A percentile compares a stretch with the other conserved stretches of the same genome.
These are phyloP conservation scores for Backusella tarrabulga DNA, from an alignment of 192 early-diverging fungal genomes.

Conservation along the genomic window DNA sequence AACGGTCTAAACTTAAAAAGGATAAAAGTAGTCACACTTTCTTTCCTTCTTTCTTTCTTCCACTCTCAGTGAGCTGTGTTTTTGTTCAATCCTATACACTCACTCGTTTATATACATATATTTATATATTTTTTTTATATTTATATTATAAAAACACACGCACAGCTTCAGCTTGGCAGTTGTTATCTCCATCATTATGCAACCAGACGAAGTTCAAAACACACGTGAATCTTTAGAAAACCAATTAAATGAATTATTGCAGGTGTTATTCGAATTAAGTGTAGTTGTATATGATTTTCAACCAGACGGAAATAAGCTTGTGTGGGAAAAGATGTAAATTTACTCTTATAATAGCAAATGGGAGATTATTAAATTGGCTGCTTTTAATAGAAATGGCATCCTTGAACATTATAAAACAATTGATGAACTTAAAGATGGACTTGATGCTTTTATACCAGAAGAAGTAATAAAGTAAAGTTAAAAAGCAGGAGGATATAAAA, in stretches of 20 bases:
- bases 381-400: conserved; percentile 27
- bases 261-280: conserved; percentile 49
- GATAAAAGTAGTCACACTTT: background rate
- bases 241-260: conserved; percentile 47
- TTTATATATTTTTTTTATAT: background rate
- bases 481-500: background rate
- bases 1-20: background rate
- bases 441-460: conserved; percentile 47
- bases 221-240: conserved; percentile 39
- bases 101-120: background rate
- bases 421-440: conserved; percentile 43
- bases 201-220: conserved; percentile 23
- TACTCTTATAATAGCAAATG: background rate
- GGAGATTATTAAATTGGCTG: background rate
- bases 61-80: background rate
- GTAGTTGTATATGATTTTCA: conserved; percentile 59
- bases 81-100: background rate
- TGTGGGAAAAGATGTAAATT: conserved; percentile 52
- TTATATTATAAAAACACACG: background rate
- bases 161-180: background rate
- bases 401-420: conserved; percentile 33
- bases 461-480: conserved; percentile 48
- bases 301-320: conserved; percentile 40
- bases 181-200: background rate
- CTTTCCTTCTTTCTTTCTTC: background rate